Percentiles rank a stretch among this genome's conserved stretches.
Conservation (phyloP, 2,329 filamentous ascomycete genomes). For the Diaporthe citri region DNA sequence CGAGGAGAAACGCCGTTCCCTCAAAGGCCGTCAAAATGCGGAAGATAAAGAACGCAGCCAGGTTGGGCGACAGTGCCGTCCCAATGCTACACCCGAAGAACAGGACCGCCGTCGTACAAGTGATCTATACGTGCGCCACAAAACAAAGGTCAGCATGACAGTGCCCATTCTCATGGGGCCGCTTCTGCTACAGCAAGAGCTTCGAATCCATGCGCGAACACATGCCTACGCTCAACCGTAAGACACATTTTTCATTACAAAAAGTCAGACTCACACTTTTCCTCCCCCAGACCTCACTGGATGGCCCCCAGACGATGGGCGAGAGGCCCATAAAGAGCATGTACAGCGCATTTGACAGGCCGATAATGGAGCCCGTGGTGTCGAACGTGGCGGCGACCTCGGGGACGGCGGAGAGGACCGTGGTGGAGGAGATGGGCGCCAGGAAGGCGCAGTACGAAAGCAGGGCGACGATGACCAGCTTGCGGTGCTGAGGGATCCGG, state of each 20-base stretch:
- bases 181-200: background rate
- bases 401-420: constrained; percentile 73
- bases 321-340: constrained; percentile 78
- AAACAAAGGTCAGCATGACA: constrained; percentile 11
- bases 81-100: constrained; percentile 75
- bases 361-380: constrained; percentile 73
- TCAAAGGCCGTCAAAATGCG: constrained; percentile 78
- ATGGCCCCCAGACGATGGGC: constrained; percentile 75
- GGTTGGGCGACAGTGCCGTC: constrained; percentile 75
- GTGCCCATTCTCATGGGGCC: no score
- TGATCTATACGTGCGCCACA: constrained; percentile 55
- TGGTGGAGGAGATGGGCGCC: constrained; percentile 77
- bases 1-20: constrained; percentile 76
- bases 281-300: constrained; percentile 70
- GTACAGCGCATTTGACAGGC: constrained; percentile 77
- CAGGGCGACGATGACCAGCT: constrained; percentile 75
- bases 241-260: background rate
- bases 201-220: background rate
- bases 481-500: constrained; percentile 71
- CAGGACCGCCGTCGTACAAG: constrained; percentile 65
- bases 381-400: constrained; percentile 72
- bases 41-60: constrained; percentile 76
- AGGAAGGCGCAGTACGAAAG: constrained; percentile 82
- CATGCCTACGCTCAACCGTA: background rate
- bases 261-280: constrained; percentile 54